Conservation (phyloP, 495 filamentous ascomycete species). For the Neurospora sublineolata region DNA sequence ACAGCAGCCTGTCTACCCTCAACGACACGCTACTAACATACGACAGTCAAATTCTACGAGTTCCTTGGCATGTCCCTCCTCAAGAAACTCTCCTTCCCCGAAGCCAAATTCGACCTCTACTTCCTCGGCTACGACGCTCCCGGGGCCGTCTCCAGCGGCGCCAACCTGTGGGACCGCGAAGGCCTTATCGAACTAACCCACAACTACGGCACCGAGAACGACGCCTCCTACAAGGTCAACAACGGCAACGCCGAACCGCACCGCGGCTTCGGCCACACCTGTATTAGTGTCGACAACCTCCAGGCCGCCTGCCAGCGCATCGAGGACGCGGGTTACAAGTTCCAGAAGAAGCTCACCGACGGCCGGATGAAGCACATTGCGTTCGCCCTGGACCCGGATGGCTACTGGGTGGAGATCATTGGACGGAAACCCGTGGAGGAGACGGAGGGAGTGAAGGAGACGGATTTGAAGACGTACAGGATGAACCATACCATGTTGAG, state of each 20-base stretch:
- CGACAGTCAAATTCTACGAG: slow-evolving; percentile 78
- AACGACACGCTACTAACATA: neutral
- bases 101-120: slow-evolving; percentile 84
- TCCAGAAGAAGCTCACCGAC: slow-evolving; percentile 88
- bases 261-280: slow-evolving; percentile 83
- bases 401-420: slow-evolving; percentile 78
- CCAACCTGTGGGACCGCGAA: slow-evolving; percentile 69
- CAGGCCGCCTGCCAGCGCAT: slow-evolving; percentile 79
- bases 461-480: slow-evolving; percentile 30
- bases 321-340: slow-evolving; percentile 78
- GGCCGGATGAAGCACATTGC: slow-evolving; percentile 83
- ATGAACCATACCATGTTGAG: slow-evolving; percentile 89
- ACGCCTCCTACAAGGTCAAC: slow-evolving; percentile 67
- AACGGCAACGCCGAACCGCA: slow-evolving; percentile 85
- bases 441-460: slow-evolving; percentile 24
- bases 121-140: slow-evolving; percentile 67
- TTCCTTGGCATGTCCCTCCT: slow-evolving; percentile 82
- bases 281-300: slow-evolving; percentile 81
- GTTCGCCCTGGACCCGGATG: slow-evolving; percentile 86
- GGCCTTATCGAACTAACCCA: slow-evolving; percentile 90
- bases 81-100: slow-evolving; percentile 56
- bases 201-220: slow-evolving; percentile 89
- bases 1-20: neutral
- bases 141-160: slow-evolving; percentile 45
- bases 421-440: slow-evolving; percentile 32